Conservation (phyloP, 1,139 yeast genomes). For the Pneumocystis carinii region DNA sequence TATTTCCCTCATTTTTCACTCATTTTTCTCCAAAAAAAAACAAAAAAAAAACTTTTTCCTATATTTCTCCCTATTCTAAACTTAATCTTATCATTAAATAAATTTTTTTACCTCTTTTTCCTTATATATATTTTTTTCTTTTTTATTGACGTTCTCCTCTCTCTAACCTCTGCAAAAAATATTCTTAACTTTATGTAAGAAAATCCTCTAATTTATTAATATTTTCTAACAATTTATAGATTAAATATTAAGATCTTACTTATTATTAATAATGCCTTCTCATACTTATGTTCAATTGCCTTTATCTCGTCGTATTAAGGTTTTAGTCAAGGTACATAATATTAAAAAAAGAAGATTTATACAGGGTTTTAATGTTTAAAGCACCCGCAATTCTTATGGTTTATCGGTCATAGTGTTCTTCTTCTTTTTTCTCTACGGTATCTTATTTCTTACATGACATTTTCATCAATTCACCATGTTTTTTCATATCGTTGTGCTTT, state of each 20-base stretch:
- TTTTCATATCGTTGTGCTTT: slow-evolving; percentile 49
- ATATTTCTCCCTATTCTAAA: not conserved
- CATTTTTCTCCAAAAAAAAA: no score
- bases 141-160: not conserved
- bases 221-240: not conserved
- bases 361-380: not conserved
- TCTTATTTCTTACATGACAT: slow-evolving; percentile 31
- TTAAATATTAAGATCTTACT: not conserved
- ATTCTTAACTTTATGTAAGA: no score
- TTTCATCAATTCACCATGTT: slow-evolving; percentile 23
- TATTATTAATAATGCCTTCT: not conserved
- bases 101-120: not conserved
- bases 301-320: not conserved
- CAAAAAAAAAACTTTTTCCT: no score
- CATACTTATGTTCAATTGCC: not conserved
- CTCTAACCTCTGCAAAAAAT: not conserved
- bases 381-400: slow-evolving; percentile 17
- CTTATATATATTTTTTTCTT: no score
- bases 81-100: no score
- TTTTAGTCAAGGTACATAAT: not conserved
- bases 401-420: slow-evolving; percentile 53
- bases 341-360: not conserved
- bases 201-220: not conserved
- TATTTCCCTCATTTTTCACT: not conserved
- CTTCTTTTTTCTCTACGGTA: slow-evolving; percentile 41